Evolutionary conservation across 352 stramenopile species (phyloP), one percentile per base, ranked within the genome.

Genomic region (Achlya hypogyna): DNA sequence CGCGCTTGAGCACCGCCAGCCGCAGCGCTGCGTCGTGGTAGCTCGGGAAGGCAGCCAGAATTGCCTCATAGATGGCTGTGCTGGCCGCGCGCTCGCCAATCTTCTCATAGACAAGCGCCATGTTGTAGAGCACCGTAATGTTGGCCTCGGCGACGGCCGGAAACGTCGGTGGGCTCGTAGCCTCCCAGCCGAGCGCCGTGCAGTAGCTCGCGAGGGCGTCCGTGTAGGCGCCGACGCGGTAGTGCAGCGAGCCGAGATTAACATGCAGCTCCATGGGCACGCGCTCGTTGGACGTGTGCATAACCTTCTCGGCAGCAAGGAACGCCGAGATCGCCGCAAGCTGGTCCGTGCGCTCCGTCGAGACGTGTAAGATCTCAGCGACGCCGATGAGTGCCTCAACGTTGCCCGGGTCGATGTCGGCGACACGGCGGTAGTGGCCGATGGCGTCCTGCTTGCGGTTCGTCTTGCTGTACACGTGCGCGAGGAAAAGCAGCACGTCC

Each of bases 111-210:
- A 98, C 82, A 6, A 96, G 79, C 14, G 89, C 95, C 67, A 98
- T 82, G 74, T 99, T 99, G 80, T 98, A 99, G 54, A 96, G 71
- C 72, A 98, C 91, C 29, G 89, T 98, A 20, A 97, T 86, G 53
- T 97, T 97, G 18, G 80, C 73, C 75, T 82, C 72, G 65, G 75
- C 77, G 42, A 83, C 74, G 53, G 77, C 88, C 3, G 82, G 82
- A 23, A 64, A 25, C 29, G 32, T 42, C 43, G 53, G 25, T 52
- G 45, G 29, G 23, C 5, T 8, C 0, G 31, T 29, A 2, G 72
- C 66, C 4, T 70, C 43, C 5, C 35, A 14, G 10, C 31, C 54
- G 14, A 94, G 71, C 8, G 86, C 86, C 22, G 79, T 79, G 60
- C 86, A 82, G 70, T 98, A 98, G 56, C 94, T 96, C 43, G 84